Evolutionary conservation across 2,329 filamentous ascomycete species (phyloP).

Genomic region (Lomentospora prolificans): DNA sequence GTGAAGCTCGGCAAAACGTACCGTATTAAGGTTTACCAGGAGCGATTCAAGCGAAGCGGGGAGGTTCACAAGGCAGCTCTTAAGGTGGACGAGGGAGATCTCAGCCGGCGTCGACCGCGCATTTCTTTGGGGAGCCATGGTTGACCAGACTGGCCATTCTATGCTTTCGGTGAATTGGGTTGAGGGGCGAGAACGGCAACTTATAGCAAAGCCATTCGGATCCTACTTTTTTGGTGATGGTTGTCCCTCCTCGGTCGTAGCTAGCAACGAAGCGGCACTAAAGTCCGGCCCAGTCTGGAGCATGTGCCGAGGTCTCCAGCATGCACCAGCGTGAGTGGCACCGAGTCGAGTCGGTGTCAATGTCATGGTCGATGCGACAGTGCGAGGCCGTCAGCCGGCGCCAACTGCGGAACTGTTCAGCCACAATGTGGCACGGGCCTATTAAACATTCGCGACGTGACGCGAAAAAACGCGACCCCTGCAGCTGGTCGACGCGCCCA

Average conservation of each 20-base stretch:
- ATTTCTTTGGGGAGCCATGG: slow-evolving; percentile 42
- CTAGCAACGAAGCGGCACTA: not conserved
- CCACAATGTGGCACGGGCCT: slow-evolving; percentile 9
- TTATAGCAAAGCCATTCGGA: not conserved
- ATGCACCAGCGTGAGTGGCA: no score
- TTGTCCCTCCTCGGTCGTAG: slow-evolving; percentile 2
- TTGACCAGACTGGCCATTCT: slow-evolving; percentile 6
- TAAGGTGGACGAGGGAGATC: slow-evolving; percentile 75
- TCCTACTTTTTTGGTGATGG: not conserved
- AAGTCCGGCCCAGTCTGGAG: not conserved
- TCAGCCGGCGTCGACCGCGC: slow-evolving; percentile 64
- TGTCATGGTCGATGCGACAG: no score
- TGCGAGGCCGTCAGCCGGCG: not conserved
- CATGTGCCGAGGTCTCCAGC: slow-evolving; percentile 6
- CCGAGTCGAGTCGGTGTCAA: no score
- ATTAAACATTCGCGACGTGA: not conserved
- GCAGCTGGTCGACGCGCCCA: not conserved
- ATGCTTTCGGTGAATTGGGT: not conserved
- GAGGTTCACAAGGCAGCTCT: slow-evolving; percentile 91
- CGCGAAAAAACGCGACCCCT: slow-evolving; percentile 20
- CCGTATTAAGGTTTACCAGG: slow-evolving; percentile 81
- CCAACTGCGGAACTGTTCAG: not conserved
- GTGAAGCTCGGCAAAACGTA: slow-evolving; percentile 35
- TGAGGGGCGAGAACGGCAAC: not conserved
- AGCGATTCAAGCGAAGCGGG: slow-evolving; percentile 75